These are phyloP conservation scores for Mycocalia duriaeana DNA, from an alignment of 1,284 basidiomycete species.

Conservation along the genomic window DNA sequence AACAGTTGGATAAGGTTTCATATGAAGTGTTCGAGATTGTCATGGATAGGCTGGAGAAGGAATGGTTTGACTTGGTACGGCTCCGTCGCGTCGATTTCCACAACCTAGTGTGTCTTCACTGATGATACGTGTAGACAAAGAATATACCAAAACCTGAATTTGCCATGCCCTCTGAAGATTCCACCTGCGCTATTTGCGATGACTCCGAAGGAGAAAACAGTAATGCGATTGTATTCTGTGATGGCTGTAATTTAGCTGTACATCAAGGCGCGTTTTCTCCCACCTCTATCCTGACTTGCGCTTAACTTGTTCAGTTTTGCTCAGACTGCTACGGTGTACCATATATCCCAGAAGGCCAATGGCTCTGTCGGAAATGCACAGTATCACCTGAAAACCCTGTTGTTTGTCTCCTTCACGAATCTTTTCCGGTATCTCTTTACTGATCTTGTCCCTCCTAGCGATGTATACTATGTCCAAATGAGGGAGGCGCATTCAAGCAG, in stretches of 20 bases:
- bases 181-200: slow-evolving; percentile 95
- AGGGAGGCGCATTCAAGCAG: slow-evolving; percentile 98
- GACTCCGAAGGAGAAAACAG: slow-evolving; percentile 98
- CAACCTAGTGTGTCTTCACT: neutral
- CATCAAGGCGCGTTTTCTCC: slow-evolving; percentile 77
- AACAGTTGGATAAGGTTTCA: slow-evolving; percentile 69
- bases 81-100: neutral
- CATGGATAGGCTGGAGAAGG: slow-evolving; percentile 97
- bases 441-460: slow-evolving; percentile 43
- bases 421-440: slow-evolving; percentile 3
- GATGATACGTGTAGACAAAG: slow-evolving; percentile 61
- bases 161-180: slow-evolving; percentile 86
- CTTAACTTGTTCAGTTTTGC: neutral
- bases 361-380: slow-evolving; percentile 98
- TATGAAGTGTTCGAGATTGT: slow-evolving; percentile 94
- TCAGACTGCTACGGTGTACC: slow-evolving; percentile 98
- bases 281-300: neutral
- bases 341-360: slow-evolving; percentile 99
- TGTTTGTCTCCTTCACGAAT: slow-evolving; percentile 40
- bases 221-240: slow-evolving; percentile 99
- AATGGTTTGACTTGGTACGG: slow-evolving; percentile 92
- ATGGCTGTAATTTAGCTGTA: slow-evolving; percentile 97
- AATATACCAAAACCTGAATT: slow-evolving; percentile 82
- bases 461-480: slow-evolving; percentile 92
- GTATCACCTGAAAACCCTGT: slow-evolving; percentile 96